These are phyloP conservation scores for Sphagnum tenellum DNA, from an alignment of 225 moss, liverwort and hornwort species.

Conservation along the genomic window DNA sequence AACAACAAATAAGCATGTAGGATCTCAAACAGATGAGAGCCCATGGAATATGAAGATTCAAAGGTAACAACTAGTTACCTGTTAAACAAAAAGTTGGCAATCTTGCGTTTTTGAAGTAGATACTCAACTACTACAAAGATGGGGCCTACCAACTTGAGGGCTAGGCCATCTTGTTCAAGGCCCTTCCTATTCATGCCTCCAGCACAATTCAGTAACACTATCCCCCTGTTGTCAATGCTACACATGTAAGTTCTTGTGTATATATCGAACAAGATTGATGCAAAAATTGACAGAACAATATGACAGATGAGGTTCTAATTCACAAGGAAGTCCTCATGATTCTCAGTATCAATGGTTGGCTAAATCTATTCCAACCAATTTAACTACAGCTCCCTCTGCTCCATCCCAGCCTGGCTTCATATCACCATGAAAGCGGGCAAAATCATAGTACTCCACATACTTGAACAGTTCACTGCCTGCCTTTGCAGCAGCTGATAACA, in stretches of 20 bases:
- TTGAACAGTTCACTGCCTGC: constrained; percentile 63
- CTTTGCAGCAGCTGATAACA: constrained; percentile 71
- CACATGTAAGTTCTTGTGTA: too few species aligned
- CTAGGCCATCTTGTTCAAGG: constrained; percentile 80
- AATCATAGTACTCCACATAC: constrained; percentile 16
- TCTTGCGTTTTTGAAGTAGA: constrained; percentile 60
- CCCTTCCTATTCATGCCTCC: constrained; percentile 99
- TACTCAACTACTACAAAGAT: constrained; percentile 84
- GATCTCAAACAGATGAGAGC: too few species aligned
- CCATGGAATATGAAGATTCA: too few species aligned
- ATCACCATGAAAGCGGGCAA: too few species aligned
- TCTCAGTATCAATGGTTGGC: too few species aligned
- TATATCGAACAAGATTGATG: too few species aligned
- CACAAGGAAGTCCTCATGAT: too few species aligned
- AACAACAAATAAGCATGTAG: not conserved
- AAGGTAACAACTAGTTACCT: constrained; percentile 20
- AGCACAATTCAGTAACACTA: constrained; percentile 91
- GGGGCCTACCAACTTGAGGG: constrained; percentile 76
- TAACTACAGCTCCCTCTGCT: too few species aligned
- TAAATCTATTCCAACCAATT: too few species aligned
- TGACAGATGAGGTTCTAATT: too few species aligned
- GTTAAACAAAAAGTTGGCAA: constrained; percentile 84
- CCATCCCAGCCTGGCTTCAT: too few species aligned
- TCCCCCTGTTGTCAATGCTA: constrained; percentile 47
- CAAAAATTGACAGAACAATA: too few species aligned